Evolutionary conservation across 2,329 filamentous ascomycete species (phyloP), one percentile per base, ranked within the genome.

Genomic region (Alternaria conjuncta): DNA sequence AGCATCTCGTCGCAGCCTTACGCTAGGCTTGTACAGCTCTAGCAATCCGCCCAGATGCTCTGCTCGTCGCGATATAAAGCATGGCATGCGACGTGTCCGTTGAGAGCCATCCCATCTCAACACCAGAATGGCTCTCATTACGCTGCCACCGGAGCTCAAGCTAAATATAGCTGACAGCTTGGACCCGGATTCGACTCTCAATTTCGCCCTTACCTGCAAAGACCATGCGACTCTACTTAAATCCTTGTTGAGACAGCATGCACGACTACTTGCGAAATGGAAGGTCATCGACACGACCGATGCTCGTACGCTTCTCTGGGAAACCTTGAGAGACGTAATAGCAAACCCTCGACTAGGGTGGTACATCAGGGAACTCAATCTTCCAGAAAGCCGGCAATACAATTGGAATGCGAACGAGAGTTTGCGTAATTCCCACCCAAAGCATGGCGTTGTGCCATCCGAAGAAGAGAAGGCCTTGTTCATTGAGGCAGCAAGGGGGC

Each of bases 291-390:
- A 61, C 20, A 53, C 61, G 4, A 20, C 26, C 25, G 49, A 55
- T 36, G 5, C 44, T 1, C 36, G 28, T 2, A 41, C 32, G 7
- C 7, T 64, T 8, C 51, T 68, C 3, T 71, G 65, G 65, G 30
- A 53, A 10, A 43, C 57, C 9, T 15, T 66, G 11, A 66, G 44
- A 25, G 63, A 68, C 10, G 57, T 71, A 1, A 20, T 70, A 3
- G 43, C 47, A 13, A 55, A 71, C 28, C 66, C 63, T 18, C 53
- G 55, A 8, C 62, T 60, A 20, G 68, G 60, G 5, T 67, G 64
- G 63, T 68, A 69, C 30, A 63, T 67, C 3, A 63, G 64, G n/a
- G 70, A 72, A 30, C 55, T 70, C 9, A 64, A 65, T 20, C 57
- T 72, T 15, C 63, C 65, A 4, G 13, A 12, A 7, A 30, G 18